Percentiles rank a stretch among this genome's conserved stretches.
phyloP scores from a whole-genome alignment of 108 stramenopile species.

The Fragilariopsis cylindrus region DNA sequence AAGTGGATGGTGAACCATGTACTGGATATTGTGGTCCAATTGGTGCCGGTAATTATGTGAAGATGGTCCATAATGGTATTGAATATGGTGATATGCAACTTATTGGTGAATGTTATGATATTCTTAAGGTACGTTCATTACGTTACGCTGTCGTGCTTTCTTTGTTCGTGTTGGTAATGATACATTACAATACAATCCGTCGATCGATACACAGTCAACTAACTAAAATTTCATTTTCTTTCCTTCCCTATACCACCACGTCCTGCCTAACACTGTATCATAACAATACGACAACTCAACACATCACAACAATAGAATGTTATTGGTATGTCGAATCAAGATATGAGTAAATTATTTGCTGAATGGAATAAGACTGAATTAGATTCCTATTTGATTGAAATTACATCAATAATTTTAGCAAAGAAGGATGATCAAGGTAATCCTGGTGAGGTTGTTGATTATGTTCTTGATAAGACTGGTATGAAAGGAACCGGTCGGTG shows the following conservation, averaged over 20 bases:
- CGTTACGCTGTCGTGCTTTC: too few relatives aligned
- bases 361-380: slow-evolving; percentile 93
- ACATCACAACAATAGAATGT: slow-evolving; percentile 36
- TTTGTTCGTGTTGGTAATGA: neutral
- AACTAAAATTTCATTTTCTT: neutral
- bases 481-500: slow-evolving; percentile 99
- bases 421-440: slow-evolving; percentile 84
- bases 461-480: slow-evolving; percentile 97
- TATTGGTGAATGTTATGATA: slow-evolving; percentile 96
- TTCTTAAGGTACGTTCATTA: slow-evolving; percentile 55
- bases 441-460: slow-evolving; percentile 84
- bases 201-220: neutral
- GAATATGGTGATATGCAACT: slow-evolving; percentile 99
- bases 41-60: slow-evolving; percentile 96
- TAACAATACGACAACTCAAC: too few relatives aligned
- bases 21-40: slow-evolving; percentile 94
- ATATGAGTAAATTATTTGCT: slow-evolving; percentile 88
- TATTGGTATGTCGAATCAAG: slow-evolving; percentile 89
- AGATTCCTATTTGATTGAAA: slow-evolving; percentile 96
- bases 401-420: slow-evolving; percentile 89
- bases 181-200: slow-evolving; percentile 5
- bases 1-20: slow-evolving; percentile 89
- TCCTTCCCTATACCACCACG: neutral
- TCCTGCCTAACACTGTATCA: too few relatives aligned
- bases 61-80: slow-evolving; percentile 99